Percentiles rank a stretch among this genome's conserved stretches.
phyloP scores from a whole-genome alignment of 2,329 filamentous ascomycete genomes.

The Aspergillus sp. region DNA sequence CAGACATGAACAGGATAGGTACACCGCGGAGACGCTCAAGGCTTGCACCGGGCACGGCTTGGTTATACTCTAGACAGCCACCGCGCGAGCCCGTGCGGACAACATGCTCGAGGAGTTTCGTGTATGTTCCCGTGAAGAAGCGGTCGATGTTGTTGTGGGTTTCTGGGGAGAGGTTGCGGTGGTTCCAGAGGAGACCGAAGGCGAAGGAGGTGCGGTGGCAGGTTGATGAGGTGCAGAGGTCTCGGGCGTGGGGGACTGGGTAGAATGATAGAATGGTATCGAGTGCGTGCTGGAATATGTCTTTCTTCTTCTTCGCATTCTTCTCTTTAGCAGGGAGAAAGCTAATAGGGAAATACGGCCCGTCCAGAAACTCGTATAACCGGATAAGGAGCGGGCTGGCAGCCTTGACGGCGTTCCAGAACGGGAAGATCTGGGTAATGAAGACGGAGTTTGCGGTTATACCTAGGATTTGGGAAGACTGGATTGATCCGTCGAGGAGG shows the following conservation, averaged over 20 bases:
- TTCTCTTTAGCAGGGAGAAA: not conserved
- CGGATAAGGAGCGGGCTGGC: constrained; percentile 4
- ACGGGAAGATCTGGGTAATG: constrained; percentile 17
- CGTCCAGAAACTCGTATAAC: constrained; percentile 11
- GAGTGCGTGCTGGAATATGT: constrained; percentile 16
- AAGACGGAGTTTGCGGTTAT: constrained; percentile 24
- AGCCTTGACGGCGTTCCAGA: constrained; percentile 20
- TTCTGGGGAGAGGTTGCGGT: constrained; percentile 32
- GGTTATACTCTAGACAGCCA: not conserved
- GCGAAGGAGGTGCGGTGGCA: constrained; percentile 35
- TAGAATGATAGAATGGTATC: constrained; percentile 34
- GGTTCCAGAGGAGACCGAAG: constrained; percentile 38
- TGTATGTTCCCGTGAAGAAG: constrained; percentile 31
- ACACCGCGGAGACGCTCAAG: constrained; percentile 15
- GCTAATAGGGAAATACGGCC: constrained; percentile 15
- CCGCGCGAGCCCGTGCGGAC: constrained; percentile 20
- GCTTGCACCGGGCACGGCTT: not conserved
- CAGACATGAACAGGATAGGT: constrained; percentile 26
- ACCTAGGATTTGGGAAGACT: constrained; percentile 13
- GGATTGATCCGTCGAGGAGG: constrained; percentile 2
- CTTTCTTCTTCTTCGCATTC: not conserved
- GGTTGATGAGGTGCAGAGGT: constrained; percentile 32
- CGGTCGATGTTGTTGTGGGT: constrained; percentile 30
- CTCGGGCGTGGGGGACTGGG: constrained; percentile 25
- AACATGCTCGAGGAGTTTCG: constrained; percentile 29